phyloP scores from a whole-genome alignment of 2,329 filamentous ascomycete genomes.

The Annulohypoxylon truncatum region DNA sequence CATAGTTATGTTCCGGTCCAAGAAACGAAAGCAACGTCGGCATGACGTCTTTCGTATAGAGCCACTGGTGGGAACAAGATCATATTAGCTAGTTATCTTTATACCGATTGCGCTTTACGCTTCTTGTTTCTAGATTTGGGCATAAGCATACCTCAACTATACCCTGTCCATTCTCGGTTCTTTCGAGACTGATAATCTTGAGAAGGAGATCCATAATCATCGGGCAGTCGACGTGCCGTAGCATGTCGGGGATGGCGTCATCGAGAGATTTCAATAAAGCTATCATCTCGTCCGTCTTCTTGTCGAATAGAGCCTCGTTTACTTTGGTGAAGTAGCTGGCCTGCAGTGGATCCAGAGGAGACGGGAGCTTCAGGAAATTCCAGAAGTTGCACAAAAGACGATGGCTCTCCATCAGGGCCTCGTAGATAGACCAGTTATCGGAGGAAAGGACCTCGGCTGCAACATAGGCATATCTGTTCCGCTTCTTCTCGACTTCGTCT shows the following conservation, averaged over 20 bases:
- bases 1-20: conserved; percentile 83
- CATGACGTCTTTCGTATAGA: conserved; percentile 89
- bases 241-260: conserved; percentile 82
- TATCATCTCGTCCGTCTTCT: conserved; percentile 98
- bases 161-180: conserved; percentile 88
- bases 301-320: conserved; percentile 96
- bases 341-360: conserved; percentile 90
- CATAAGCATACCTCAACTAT: conserved; percentile 82
- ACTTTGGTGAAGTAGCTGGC: conserved; percentile 99
- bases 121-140: neutral
- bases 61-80: conserved; percentile 70
- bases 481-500: conserved; percentile 88
- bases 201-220: conserved; percentile 98
- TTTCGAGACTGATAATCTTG: conserved; percentile 97
- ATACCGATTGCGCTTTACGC: neutral
- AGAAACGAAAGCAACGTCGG: conserved; percentile 88
- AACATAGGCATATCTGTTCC: conserved; percentile 93
- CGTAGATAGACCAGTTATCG: conserved; percentile 96
- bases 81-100: conserved; percentile 36
- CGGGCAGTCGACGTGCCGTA: conserved; percentile 94
- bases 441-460: conserved; percentile 93
- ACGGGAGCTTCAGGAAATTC: conserved; percentile 85
- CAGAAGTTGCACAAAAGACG: conserved; percentile 85
- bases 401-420: conserved; percentile 88
- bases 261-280: conserved; percentile 87